Evolutionary conservation across 768 basidiomycete genomes (phyloP).

Genomic region (Boletus vinaceobasis): DNA sequence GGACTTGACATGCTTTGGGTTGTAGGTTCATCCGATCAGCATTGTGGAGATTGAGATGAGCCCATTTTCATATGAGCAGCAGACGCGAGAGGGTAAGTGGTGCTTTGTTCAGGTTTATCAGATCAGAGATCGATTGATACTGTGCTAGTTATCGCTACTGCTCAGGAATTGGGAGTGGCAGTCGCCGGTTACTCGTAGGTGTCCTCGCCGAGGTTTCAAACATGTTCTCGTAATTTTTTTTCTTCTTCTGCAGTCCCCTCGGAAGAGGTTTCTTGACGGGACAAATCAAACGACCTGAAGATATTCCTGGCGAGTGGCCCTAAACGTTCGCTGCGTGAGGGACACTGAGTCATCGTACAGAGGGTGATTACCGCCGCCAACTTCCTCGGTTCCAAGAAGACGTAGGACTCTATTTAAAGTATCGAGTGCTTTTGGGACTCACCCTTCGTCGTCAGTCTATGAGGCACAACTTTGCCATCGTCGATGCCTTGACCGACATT

Average conservation of each 20-base stretch:
- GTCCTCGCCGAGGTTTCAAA: neutral
- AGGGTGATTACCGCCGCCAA: conserved; percentile 38
- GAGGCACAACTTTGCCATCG: conserved; percentile 42
- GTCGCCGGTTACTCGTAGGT: conserved; percentile 57
- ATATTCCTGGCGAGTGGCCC: conserved; percentile 28
- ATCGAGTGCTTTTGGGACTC: neutral
- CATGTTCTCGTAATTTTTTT: neutral
- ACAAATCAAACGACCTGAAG: conserved; percentile 37
- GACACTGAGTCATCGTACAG: conserved; percentile 18
- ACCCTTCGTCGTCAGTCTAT: neutral
- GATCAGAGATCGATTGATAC: neutral
- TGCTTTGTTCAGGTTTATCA: neutral
- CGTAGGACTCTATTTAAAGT: neutral
- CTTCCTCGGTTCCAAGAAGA: conserved; percentile 47
- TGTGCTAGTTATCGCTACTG: conserved; percentile 45
- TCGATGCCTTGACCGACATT: conserved; percentile 39
- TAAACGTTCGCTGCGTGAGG: neutral
- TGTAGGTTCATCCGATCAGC: conserved; percentile 50
- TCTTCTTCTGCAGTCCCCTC: conserved; percentile 43
- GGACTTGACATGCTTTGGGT: neutral
- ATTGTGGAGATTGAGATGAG: conserved; percentile 68
- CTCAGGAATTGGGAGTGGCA: conserved; percentile 50
- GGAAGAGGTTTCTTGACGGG: conserved; percentile 33
- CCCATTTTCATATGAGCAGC: conserved; percentile 52
- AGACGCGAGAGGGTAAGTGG: conserved; percentile 40